Conservation (phyloP, 805 yeast species). For the Kuraishia hungarica region DNA sequence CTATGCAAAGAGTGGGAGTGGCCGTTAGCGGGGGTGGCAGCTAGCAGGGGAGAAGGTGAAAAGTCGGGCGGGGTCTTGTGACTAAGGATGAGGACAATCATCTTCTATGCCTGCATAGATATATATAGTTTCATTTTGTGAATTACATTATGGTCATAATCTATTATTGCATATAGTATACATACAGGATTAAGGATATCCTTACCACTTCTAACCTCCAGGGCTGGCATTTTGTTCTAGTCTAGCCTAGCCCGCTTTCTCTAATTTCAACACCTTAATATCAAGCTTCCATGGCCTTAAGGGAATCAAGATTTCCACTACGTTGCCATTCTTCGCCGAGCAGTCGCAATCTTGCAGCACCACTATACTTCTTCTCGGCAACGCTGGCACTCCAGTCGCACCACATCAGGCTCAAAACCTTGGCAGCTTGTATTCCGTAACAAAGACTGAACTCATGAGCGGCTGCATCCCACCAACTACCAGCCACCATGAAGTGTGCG, state of each 20-base stretch:
- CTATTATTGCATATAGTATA: background rate
- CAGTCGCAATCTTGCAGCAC: slow-evolving; percentile 69
- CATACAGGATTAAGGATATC: background rate
- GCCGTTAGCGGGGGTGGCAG: background rate
- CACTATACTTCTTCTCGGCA: slow-evolving; percentile 49
- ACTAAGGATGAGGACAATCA: background rate
- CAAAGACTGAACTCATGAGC: slow-evolving; percentile 44
- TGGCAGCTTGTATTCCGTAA: slow-evolving; percentile 65
- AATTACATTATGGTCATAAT: background rate
- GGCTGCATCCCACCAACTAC: slow-evolving; percentile 90
- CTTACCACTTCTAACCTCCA: no score
- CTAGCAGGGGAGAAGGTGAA: background rate
- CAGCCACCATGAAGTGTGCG: slow-evolving; percentile 61
- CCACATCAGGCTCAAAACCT: slow-evolving; percentile 42
- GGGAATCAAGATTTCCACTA: slow-evolving; percentile 34
- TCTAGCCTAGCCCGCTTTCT: no score
- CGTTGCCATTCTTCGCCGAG: slow-evolving; percentile 73
- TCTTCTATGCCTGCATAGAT: background rate
- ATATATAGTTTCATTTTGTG: background rate
- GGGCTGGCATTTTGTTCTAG: no score
- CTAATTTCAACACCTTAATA: background rate
- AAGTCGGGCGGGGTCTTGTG: background rate
- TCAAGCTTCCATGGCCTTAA: slow-evolving; percentile 30
- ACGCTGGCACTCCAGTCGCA: slow-evolving; percentile 45
- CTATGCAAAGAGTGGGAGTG: background rate